Evolutionary conservation across 345 rosid genomes (phyloP), one percentile per base, ranked within the genome.

Genomic region (Brassica cretica): DNA sequence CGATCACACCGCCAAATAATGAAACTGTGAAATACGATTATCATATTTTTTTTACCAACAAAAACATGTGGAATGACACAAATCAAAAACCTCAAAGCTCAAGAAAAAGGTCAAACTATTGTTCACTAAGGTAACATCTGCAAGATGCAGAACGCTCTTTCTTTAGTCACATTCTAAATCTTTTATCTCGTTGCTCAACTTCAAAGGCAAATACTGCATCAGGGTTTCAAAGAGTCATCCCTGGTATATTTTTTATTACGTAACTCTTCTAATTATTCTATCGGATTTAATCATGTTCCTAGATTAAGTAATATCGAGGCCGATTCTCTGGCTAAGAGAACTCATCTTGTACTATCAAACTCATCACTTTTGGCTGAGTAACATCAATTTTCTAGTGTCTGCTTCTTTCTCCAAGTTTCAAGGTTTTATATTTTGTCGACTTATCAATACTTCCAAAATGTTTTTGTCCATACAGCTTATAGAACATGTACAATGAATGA

Each of bases 401-500:
- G 51, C 30, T 61, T 51, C 29, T 58, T 53, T 56, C 46, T 58
- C 35, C n/a, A 59, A 44, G 53, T 37, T 78, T 67, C 21, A 58
- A 64, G 60, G 44, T 66, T 24, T 59, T 8, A 30, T 59, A 5
- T 8, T 66, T 77, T 29, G 72, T 78, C 29, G 19, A 59, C n/a
- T 5, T 59, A 58, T 72, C 73, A 30, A 65, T 41, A 66, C 56
- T 39, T 68, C 67, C 53, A 65, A 58, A 64, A 8, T n/a, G 2
- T 33, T 63, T 21, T 60, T 46, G 74, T 62, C 69, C 63, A 68
- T 76, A 76, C 63, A 68, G 15, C 64, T 16, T 59, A 21, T 30
- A 32, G 56, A n/a, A 70, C 76, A 70, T 77, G 61, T 21, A 53
- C 30, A 75, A 49, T 56, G 46, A 16, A 32, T 61, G 18, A 64